Conservation (phyloP, 352 stramenopile genomes). For the Phytophthora sp. region DNA sequence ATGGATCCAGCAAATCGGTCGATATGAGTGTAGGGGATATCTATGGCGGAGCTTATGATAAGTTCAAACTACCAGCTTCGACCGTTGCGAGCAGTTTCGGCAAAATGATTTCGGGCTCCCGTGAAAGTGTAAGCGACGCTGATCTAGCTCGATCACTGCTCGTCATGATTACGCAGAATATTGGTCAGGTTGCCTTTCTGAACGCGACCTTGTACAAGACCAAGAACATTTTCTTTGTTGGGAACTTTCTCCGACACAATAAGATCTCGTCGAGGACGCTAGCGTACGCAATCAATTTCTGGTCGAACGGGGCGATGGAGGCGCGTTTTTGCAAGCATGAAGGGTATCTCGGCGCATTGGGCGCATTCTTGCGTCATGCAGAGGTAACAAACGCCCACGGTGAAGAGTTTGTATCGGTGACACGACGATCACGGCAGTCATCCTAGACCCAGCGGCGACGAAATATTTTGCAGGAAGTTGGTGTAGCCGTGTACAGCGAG, state of each 20-base stretch:
- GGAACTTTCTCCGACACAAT: conserved; percentile 99
- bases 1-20: conserved; percentile 86
- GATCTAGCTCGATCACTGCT: conserved; percentile 97
- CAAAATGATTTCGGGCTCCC: conserved; percentile 80
- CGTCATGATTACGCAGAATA: conserved; percentile 99
- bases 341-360: conserved; percentile 98
- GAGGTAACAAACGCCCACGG: conserved; percentile 74
- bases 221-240: conserved; percentile 96
- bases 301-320: conserved; percentile 94
- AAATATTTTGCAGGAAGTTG: no score
- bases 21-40: conserved; percentile 99
- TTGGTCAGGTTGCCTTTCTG: conserved; percentile 97
- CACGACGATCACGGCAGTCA: conserved; percentile 26
- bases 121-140: conserved; percentile 89
- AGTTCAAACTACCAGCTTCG: conserved; percentile 91
- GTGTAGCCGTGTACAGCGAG: no score
- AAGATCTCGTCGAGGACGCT: conserved; percentile 93
- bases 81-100: conserved; percentile 98
- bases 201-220: conserved; percentile 98
- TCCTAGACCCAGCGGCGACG: no score
- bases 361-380: conserved; percentile 94
- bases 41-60: conserved; percentile 96
- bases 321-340: conserved; percentile 96
- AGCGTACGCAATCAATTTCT: conserved; percentile 98
- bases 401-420: conserved; percentile 61